phyloP scores from a whole-genome alignment of 2,329 filamentous ascomycete species.

The Coniochaeta pulveracea region DNA sequence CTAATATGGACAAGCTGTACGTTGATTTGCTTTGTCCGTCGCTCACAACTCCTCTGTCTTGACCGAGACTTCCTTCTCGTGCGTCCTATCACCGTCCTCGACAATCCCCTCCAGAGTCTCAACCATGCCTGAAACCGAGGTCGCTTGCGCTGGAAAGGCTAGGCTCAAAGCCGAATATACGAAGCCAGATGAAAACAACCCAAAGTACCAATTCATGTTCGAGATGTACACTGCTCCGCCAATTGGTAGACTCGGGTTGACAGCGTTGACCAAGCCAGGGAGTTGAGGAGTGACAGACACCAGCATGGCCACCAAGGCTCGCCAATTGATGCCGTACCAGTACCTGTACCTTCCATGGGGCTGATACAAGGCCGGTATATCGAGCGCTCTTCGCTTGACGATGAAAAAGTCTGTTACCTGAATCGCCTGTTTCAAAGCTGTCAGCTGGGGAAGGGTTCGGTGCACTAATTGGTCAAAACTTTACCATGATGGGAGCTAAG shows the following conservation, averaged over 20 bases:
- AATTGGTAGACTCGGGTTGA: conserved; percentile 6
- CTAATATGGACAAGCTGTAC: no score
- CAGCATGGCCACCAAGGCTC: conserved; percentile 8
- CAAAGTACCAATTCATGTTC: conserved; percentile 6
- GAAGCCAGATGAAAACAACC: conserved; percentile 3
- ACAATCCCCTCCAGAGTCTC: conserved; percentile 1
- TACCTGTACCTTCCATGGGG: conserved; percentile 32
- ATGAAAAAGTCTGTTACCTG: conserved; percentile 7
- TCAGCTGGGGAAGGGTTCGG: neutral
- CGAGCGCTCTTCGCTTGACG: conserved; percentile 7
- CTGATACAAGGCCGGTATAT: conserved; percentile 18
- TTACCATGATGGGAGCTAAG: conserved; percentile 49
- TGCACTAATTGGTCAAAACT: conserved; percentile 33
- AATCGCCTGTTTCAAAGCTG: conserved; percentile 14
- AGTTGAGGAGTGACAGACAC: conserved; percentile 6
- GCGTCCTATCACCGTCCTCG: neutral
- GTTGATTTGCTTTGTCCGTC: no score
- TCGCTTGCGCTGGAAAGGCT: conserved; percentile 6
- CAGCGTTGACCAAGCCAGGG: conserved; percentile 6
- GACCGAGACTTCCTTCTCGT: neutral
- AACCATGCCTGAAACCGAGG: conserved; percentile 4
- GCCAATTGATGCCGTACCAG: conserved; percentile 12
- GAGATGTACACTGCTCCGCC: conserved; percentile 6
- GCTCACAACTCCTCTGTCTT: conserved; percentile 1
- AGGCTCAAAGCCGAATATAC: conserved; percentile 6